Evolutionary conservation across 768 basidiomycete species (phyloP).

Genomic region (Boletus tomentosulus): DNA sequence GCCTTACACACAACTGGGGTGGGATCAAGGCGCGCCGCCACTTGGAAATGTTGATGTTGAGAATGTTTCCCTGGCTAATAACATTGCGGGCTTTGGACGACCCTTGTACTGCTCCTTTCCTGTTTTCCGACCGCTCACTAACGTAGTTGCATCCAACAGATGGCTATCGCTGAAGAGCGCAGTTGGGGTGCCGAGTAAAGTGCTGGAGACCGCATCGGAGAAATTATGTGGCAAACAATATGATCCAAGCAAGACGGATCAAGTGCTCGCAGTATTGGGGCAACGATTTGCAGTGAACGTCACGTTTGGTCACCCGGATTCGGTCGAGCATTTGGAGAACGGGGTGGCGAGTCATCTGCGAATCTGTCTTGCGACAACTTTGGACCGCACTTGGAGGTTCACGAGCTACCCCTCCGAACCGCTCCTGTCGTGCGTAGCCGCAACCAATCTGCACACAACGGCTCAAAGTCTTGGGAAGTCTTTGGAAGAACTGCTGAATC

Average conservation of each 20-base stretch:
- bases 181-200: background rate
- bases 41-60: background rate
- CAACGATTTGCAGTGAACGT: background rate
- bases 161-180: constrained; percentile 6
- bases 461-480: background rate
- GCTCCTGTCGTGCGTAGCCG: constrained; percentile 8
- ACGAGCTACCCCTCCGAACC: constrained; percentile 17
- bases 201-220: background rate
- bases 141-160: background rate
- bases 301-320: background rate
- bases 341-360: constrained; percentile 2
- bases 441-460: background rate
- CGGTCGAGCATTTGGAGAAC: background rate
- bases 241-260: background rate
- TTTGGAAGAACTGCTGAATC: background rate
- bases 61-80: background rate
- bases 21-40: constrained; percentile 10
- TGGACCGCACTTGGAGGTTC: background rate
- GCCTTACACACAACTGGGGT: constrained; percentile 10
- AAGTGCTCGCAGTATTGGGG: background rate
- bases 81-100: background rate
- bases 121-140: background rate
- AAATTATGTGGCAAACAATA: background rate
- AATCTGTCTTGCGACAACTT: background rate
- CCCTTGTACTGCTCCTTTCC: background rate